phyloP scores from a whole-genome alignment of 495 filamentous ascomycete species.

The Penicillium atrosanguineum region DNA sequence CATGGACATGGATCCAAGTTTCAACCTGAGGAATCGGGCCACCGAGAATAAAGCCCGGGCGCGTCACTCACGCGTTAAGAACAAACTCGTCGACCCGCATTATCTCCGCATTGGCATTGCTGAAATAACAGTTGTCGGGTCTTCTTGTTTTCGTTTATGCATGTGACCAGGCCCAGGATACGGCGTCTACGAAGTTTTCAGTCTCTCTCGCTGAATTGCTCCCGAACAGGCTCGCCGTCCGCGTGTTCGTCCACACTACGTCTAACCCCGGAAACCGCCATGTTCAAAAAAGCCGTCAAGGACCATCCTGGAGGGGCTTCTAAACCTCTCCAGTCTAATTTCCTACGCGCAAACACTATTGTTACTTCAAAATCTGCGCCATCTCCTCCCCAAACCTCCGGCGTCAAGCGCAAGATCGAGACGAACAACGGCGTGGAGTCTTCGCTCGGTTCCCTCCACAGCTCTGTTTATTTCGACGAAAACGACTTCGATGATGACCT shows the following conservation, averaged over 20 bases:
- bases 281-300: slow-evolving; percentile 47
- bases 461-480: slow-evolving; percentile 50
- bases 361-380: slow-evolving; percentile 20
- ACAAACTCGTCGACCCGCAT: background rate
- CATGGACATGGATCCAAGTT: background rate
- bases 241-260: slow-evolving; percentile 28
- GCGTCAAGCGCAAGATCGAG: slow-evolving; percentile 47
- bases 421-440: slow-evolving; percentile 32
- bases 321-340: slow-evolving; percentile 39
- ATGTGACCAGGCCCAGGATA: slow-evolving; percentile 19
- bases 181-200: slow-evolving; percentile 19
- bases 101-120: background rate
- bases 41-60: background rate
- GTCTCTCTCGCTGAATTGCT: slow-evolving; percentile 24
- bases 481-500: slow-evolving; percentile 55
- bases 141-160: slow-evolving; percentile 30
- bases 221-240: slow-evolving; percentile 17
- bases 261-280: slow-evolving; percentile 19
- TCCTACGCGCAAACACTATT: slow-evolving; percentile 24
- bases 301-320: slow-evolving; percentile 34
- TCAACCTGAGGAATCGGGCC: background rate
- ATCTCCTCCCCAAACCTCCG: slow-evolving; percentile 21
- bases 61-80: background rate
- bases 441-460: slow-evolving; percentile 42
- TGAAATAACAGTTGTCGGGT: background rate